phyloP scores from a whole-genome alignment of 768 basidiomycete species.

The Suillus variegatus region DNA sequence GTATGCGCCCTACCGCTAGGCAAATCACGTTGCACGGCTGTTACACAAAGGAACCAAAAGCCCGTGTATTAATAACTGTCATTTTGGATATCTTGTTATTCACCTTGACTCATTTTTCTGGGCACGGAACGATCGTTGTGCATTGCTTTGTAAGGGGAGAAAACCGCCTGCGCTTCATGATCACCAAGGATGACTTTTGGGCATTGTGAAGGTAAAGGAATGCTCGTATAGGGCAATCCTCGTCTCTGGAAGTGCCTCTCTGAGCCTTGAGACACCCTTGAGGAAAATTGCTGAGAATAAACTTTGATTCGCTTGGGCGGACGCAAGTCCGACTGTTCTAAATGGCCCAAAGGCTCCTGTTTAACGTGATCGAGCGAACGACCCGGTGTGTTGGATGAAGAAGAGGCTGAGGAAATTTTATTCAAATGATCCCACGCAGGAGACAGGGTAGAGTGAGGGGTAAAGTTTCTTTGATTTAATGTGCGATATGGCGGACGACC shows the following conservation, averaged over 20 bases:
- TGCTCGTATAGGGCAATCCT: constrained; percentile 4
- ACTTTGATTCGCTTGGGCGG: background rate
- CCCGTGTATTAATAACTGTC: background rate
- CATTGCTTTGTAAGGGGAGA: background rate
- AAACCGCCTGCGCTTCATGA: constrained; percentile 9
- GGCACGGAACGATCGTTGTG: too few relatives aligned
- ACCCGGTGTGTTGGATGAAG: background rate
- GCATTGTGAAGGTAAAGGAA: constrained; percentile 17
- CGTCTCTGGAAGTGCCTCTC: constrained; percentile 1
- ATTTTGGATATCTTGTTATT: background rate
- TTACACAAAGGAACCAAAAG: background rate
- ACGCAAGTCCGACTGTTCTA: background rate
- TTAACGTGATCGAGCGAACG: background rate
- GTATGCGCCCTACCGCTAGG: too few relatives aligned
- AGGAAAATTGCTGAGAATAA: background rate
- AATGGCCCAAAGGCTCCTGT: background rate
- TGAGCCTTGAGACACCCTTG: background rate
- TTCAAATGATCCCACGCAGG: background rate
- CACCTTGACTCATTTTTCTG: background rate
- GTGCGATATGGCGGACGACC: background rate
- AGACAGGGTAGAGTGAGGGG: background rate
- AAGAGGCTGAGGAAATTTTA: background rate
- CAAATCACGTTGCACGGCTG: background rate
- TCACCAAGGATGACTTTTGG: constrained; percentile 12
- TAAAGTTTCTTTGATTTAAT: background rate